Evolutionary conservation across 257 asterid species (phyloP).

Genomic region (Cruciata laevipes): DNA sequence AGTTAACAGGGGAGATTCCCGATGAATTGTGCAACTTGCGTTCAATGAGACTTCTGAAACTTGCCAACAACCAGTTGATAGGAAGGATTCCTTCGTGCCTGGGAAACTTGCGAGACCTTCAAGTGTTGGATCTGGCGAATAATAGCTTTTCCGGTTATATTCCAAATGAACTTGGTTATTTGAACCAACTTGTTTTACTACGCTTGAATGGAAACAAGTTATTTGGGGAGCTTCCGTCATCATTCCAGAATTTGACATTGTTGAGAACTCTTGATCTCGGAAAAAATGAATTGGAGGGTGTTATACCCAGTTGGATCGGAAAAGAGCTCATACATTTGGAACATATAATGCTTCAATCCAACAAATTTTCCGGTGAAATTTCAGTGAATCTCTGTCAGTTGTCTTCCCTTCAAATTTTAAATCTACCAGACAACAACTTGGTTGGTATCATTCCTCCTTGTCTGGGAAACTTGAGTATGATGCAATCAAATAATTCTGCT

Average conservation of each 20-base stretch:
- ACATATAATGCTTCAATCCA: constrained; percentile 17
- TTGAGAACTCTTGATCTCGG: background rate
- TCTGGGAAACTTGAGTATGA: constrained; percentile 8
- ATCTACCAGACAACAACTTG: constrained; percentile 20
- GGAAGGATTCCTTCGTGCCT: constrained; percentile 5
- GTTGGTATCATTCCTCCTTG: constrained; percentile 22
- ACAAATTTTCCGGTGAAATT: constrained; percentile 19
- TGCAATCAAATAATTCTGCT: background rate
- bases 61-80: background rate
- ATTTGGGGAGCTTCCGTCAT: background rate
- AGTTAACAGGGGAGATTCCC: no score
- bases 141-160: constrained; percentile 19
- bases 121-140: constrained; percentile 1
- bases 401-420: constrained; percentile 14
- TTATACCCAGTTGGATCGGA: constrained; percentile 22
- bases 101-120: background rate
- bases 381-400: constrained; percentile 22
- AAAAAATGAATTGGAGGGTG: constrained; percentile 1
- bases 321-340: constrained; percentile 6
- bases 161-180: constrained; percentile 19
- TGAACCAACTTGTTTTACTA: constrained; percentile 10
- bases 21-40: background rate
- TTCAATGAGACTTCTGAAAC: background rate
- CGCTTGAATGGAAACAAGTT: constrained; percentile 22
- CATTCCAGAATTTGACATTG: background rate